Base-by-base conservation (phyloP, 768 basidiomycete species). In the Mycena chlorophos region DNA sequence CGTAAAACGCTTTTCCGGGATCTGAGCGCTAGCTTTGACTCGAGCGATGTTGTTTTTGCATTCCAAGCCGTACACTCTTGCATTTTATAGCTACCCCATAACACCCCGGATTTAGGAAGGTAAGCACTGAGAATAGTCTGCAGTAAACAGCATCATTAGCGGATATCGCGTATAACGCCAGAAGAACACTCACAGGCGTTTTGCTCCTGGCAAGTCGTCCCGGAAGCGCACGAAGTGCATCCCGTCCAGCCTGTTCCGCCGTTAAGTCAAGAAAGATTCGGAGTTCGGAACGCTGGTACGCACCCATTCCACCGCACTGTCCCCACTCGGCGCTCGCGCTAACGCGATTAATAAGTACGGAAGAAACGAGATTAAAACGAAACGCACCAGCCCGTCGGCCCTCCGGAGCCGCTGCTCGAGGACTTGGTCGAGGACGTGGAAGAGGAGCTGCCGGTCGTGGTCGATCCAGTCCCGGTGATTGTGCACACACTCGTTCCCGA, bases 401-500 rank as follows among this genome's bases (percentile, higher is more conserved):
- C 12, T 12, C 42, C 17, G 22, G 51, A 34, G 16, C 47, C 37
- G n/a, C 34, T 39, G 2, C 30, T 57, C 27, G 55, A 43, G 10
- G 56, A 29, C 27, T 10, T 31, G 2, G 19, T 29, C 14, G 50
- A 40, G 1, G 56, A 42, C 17, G 56, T 52, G 16, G 50, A 38
- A 17, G 4, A 8, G 14, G 20, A 14, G 2, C 30, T 16, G 40
- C 26, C 49, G 6, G 8, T 20, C 20, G 51, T 57, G 6, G 43
- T 48, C 14, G 40, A 22, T 14, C 28, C 45, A 12, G 53, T 37
- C 20, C 17, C 13, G 12, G 34, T 51, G 13, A 58, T 49, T 13
- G 47, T 58, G 57, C 57, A 58, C 26, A 37, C 46, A 25, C 48
- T 29, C n/a, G 52, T 58, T 4, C 56, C 56, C 12, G 56, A 52